Evolutionary conservation across 2,329 filamentous ascomycete species (phyloP), one percentile per base, ranked within the genome.

Genomic region (Xylaria sp.): DNA sequence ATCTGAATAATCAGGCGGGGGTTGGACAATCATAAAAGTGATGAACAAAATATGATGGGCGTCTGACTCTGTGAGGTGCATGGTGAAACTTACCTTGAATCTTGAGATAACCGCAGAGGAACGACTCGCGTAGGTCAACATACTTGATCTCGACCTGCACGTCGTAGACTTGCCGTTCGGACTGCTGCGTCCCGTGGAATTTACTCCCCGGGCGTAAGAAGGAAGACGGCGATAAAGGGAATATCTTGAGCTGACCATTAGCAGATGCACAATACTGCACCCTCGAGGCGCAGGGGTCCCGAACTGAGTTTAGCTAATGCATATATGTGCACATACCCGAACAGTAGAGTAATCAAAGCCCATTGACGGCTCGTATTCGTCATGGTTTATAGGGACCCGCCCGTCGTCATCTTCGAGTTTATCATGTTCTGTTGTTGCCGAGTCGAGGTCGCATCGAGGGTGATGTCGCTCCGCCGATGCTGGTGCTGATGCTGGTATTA

Each of bases 141-240:
- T 97, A 91, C 81, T 98, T 97, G 73, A 99, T 93, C 78, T 97
- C 94, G 2, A 99, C 96, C 76, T 97, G 92, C 0, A 99, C 96
- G 70, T 97, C 93, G 78, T 99, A 99, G 10, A 93, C 88, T 78
- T 97, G 94, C 67, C 92, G 89, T 78, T 98, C 95, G 2, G 95
- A 98, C 77, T 95, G 92, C 76, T 99, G 96, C 15, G 92, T 97
- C 65, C 96, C 96, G 67, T 88, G 87, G 77, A 97, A 99, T 75
- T 89, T 92, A 80, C 93, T 97, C 20, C 94, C 94, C 2, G 94
- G 89, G 53, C 93, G 91, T 64, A 99, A 84, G 78, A 91, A 97
- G 0, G 93, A 96, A 0, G 93, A 97, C 1, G 93, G 90, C n/a
- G 92, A 90, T 63, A 90, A 90, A 2, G 94, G 91, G 65, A 92